phyloP scores from a whole-genome alignment of 2,329 filamentous ascomycete species.

The Tolypocladium capitatum region DNA sequence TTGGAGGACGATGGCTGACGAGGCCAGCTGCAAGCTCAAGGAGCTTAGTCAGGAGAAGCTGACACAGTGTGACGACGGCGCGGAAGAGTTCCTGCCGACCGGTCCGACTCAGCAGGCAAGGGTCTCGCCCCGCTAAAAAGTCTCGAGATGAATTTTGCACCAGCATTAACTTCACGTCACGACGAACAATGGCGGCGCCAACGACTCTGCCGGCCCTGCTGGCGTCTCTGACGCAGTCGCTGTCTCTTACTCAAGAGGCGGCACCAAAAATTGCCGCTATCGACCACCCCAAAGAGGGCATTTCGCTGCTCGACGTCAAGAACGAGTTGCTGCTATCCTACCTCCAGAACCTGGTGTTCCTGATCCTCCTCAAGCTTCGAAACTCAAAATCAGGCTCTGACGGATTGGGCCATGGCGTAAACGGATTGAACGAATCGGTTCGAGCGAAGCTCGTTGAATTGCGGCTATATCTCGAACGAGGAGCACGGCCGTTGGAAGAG shows the following conservation, averaged over 20 bases:
- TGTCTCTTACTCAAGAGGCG: constrained; percentile 52
- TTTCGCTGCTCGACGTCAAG: constrained; percentile 89
- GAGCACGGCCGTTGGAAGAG: constrained; percentile 77
- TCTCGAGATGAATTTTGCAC: constrained; percentile 3
- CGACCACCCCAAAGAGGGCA: constrained; percentile 67
- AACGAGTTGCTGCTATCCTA: constrained; percentile 96
- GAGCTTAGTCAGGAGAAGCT: constrained; percentile 7
- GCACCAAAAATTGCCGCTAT: constrained; percentile 49
- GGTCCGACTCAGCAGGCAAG: background rate
- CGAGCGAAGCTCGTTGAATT: constrained; percentile 83
- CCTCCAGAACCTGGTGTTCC: constrained; percentile 82
- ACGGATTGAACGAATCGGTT: constrained; percentile 48
- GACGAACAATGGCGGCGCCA: constrained; percentile 31
- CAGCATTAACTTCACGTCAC: constrained; percentile 8
- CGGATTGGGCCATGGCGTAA: constrained; percentile 12
- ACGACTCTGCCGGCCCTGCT: constrained; percentile 36
- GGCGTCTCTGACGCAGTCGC: constrained; percentile 42
- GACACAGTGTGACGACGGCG: background rate
- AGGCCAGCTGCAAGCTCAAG: background rate
- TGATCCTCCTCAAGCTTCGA: constrained; percentile 70
- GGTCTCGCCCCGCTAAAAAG: constrained; percentile 10
- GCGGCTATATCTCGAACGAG: constrained; percentile 85
- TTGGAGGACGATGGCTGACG: background rate
- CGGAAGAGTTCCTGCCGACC: constrained; percentile 1
- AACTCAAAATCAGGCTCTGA: constrained; percentile 25